Evolutionary conservation across 345 rosid species (phyloP).

Genomic region (Ceriops zippeliana): DNA sequence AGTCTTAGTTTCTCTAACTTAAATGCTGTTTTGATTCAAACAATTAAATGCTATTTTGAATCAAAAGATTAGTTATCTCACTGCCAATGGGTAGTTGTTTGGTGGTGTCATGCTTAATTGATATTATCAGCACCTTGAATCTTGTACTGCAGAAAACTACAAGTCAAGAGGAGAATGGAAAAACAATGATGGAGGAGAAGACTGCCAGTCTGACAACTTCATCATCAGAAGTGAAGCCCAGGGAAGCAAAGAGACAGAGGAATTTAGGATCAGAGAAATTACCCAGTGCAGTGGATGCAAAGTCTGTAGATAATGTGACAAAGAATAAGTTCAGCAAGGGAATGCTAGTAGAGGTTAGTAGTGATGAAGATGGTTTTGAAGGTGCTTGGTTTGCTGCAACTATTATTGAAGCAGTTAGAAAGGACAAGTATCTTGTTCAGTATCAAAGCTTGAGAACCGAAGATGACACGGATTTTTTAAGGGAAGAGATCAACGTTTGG

Average conservation of each 20-base stretch:
- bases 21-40: too few relatives aligned
- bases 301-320: neutral
- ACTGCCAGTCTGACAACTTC: neutral
- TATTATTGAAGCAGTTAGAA: slow-evolving; percentile 42
- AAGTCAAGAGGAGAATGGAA: neutral
- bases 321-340: slow-evolving; percentile 15
- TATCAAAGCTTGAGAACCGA: slow-evolving; percentile 61
- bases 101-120: neutral
- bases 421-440: slow-evolving; percentile 51
- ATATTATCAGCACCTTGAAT: slow-evolving; percentile 4
- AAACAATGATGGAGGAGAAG: neutral
- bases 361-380: slow-evolving; percentile 77
- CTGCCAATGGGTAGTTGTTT: too few relatives aligned
- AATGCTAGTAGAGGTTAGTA: slow-evolving; percentile 58
- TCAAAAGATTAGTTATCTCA: too few relatives aligned
- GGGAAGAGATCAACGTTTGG: slow-evolving; percentile 46
- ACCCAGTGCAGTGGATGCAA: neutral
- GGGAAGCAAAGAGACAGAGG: slow-evolving; percentile 1
- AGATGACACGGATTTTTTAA: slow-evolving; percentile 58
- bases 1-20: too few relatives aligned
- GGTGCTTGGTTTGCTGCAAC: slow-evolving; percentile 84
- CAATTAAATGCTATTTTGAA: too few relatives aligned
- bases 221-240: slow-evolving; percentile 3
- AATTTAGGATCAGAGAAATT: slow-evolving; percentile 12
- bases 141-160: slow-evolving; percentile 34